phyloP scores from a whole-genome alignment of 805 yeast genomes.

The Ogataea naganishii region DNA sequence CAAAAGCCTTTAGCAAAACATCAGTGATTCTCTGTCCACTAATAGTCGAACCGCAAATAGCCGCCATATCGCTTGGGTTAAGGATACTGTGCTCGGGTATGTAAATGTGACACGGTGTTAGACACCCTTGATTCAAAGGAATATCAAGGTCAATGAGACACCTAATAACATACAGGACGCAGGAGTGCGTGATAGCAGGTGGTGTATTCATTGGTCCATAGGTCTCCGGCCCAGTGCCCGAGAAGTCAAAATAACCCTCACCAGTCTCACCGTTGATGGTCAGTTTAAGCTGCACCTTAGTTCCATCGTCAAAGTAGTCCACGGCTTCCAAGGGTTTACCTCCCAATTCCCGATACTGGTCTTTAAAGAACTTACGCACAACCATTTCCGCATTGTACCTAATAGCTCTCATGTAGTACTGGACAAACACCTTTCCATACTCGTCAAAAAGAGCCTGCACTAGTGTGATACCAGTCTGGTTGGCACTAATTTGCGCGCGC shows the following conservation, averaged over 20 bases:
- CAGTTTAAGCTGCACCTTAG: constrained; percentile 35
- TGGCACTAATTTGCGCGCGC: constrained; percentile 38
- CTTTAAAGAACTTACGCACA: constrained; percentile 28
- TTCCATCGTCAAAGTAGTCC: constrained; percentile 48
- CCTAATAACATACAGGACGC: constrained; percentile 44
- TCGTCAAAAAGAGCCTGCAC: constrained; percentile 31
- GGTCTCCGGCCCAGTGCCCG: constrained; percentile 41
- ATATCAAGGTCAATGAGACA: constrained; percentile 37
- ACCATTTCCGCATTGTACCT: constrained; percentile 35
- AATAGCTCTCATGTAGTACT: constrained; percentile 35
- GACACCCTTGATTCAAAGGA: constrained; percentile 41
- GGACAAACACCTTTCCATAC: constrained; percentile 28
- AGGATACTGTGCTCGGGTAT: constrained; percentile 24
- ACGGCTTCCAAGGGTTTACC: constrained; percentile 28
- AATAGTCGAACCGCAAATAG: constrained; percentile 46
- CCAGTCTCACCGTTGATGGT: constrained; percentile 32
- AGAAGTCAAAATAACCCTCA: constrained; percentile 38
- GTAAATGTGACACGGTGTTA: constrained; percentile 6
- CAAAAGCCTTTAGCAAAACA: constrained; percentile 43
- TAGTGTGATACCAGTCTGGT: constrained; percentile 37
- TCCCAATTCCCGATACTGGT: constrained; percentile 26
- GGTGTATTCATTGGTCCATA: constrained; percentile 50
- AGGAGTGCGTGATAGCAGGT: constrained; percentile 41
- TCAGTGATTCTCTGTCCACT: constrained; percentile 50
- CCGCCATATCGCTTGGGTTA: constrained; percentile 38